Evolutionary conservation across 805 yeast species (phyloP).

Genomic region (Cyberlindnera maritima): DNA sequence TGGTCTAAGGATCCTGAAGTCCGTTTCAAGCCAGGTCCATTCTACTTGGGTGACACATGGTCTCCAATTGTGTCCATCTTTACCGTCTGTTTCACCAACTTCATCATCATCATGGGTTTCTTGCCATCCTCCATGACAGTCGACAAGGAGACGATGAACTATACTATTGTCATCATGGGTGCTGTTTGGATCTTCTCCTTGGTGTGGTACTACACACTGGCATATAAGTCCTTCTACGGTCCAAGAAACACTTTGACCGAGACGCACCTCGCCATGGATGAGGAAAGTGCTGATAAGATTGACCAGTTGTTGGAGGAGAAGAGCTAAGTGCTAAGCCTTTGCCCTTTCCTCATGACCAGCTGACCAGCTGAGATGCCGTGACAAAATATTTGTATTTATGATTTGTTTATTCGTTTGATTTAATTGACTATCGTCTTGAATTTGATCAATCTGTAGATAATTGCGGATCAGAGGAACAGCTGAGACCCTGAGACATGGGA

Average conservation of each 20-base stretch:
- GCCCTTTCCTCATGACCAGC: no score
- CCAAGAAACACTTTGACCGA: constrained; percentile 34
- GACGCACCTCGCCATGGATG: not conserved
- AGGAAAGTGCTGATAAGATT: constrained; percentile 3
- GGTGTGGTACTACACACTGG: constrained; percentile 50
- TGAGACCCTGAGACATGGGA: no score
- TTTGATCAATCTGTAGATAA: no score
- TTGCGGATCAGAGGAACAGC: no score
- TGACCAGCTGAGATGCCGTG: no score
- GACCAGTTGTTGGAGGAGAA: constrained; percentile 1
- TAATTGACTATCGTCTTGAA: no score
- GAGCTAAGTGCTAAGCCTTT: no score
- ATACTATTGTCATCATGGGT: constrained; percentile 63
- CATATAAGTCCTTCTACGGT: constrained; percentile 55
- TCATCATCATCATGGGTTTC: constrained; percentile 55
- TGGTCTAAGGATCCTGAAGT: constrained; percentile 37
- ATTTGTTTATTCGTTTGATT: no score
- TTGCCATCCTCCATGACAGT: constrained; percentile 48
- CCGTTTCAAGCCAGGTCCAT: constrained; percentile 63
- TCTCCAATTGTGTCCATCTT: constrained; percentile 45
- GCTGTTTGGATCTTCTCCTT: constrained; percentile 60
- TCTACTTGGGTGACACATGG: constrained; percentile 51
- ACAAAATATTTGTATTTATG: no score
- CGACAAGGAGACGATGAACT: constrained; percentile 57
- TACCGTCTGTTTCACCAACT: constrained; percentile 48